Base-by-base conservation (phyloP, 306 rosid species). In the Acacia confusa region DNA sequence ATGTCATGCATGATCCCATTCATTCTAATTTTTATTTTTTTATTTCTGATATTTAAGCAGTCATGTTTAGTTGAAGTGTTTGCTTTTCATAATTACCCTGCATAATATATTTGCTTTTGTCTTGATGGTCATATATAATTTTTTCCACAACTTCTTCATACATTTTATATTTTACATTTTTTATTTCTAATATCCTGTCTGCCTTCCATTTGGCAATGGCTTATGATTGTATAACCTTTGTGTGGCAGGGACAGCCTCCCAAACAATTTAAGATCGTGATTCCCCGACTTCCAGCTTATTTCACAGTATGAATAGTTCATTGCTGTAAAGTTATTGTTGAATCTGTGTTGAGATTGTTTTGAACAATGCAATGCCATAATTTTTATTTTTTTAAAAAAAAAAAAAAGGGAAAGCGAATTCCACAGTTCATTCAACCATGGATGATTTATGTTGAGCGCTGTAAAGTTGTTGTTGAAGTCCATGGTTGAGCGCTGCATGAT, bases 231-330 rank as follows among this genome's bases (percentile, higher is more conserved):
- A 82, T 72, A 27, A 38, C 36, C 43, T 83, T 64, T 88, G 22
- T 85, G 81, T 85, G 79, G 44, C 66, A 92, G 97, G 97, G 83
- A 74, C 86, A 89, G 78, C 24, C 84, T 41, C 88, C 94, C 17
- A 82, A 87, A 68, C 97, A 92, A 80, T 92, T 92, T 85, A 90
- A 92, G 92, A 90, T 92, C 20, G 55, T 48, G 83, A 88, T 92
- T 80, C 94, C 92, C 28, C 82, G 72, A 83, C 90, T 92, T 76
- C 97, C 94, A 48, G 92, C 93, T 22, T 92, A 92, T 83, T 92
- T 92, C 84, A 92, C 94, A 81, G 97, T 92, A 89, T 36, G 88
- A 53, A 72, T 75, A 41, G 36, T 61, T 17, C 9, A 9, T 27
- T 27, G 73, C 63, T 15, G 34, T 72, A 32, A 67, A 47, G 22